These are phyloP conservation scores for Crithidia mellificae DNA, from an alignment of 208 protist species.

Conservation along the genomic window DNA sequence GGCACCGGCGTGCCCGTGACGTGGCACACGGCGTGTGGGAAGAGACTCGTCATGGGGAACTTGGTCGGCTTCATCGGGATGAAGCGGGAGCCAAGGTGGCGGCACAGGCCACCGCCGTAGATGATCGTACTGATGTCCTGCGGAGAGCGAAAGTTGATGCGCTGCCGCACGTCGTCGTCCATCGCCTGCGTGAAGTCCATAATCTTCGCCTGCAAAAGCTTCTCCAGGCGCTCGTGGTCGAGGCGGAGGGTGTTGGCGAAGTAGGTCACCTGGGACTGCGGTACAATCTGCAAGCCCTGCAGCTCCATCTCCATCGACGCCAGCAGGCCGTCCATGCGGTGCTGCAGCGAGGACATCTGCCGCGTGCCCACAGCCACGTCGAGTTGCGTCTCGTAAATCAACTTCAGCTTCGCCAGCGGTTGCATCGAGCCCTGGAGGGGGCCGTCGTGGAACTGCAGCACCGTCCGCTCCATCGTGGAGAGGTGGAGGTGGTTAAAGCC, in stretches of 20 bases:
- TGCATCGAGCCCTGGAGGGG: constrained; percentile 61
- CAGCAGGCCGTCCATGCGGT: constrained; percentile 92
- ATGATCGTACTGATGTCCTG: constrained; percentile 92
- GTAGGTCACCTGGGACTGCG: constrained; percentile 64
- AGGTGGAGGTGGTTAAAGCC: constrained; percentile 87
- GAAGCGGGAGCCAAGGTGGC: constrained; percentile 77
- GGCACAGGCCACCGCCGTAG: constrained; percentile 84
- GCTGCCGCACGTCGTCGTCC: constrained; percentile 83
- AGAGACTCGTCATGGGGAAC: constrained; percentile 67
- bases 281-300: constrained; percentile 75
- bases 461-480: constrained; percentile 82
- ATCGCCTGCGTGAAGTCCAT: constrained; percentile 83
- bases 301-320: constrained; percentile 92
- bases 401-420: constrained; percentile 78
- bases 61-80: constrained; percentile 53
- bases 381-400: constrained; percentile 91
- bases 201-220: constrained; percentile 84
- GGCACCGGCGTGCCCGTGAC: constrained; percentile 72
- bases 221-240: constrained; percentile 77
- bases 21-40: constrained; percentile 78
- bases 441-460: constrained; percentile 84
- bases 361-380: constrained; percentile 76
- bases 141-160: constrained; percentile 86
- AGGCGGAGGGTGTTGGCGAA: constrained; percentile 69
- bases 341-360: constrained; percentile 78